These are phyloP conservation scores for Phytophthora nicotianae DNA, from an alignment of 352 stramenopile species.

Conservation along the genomic window DNA sequence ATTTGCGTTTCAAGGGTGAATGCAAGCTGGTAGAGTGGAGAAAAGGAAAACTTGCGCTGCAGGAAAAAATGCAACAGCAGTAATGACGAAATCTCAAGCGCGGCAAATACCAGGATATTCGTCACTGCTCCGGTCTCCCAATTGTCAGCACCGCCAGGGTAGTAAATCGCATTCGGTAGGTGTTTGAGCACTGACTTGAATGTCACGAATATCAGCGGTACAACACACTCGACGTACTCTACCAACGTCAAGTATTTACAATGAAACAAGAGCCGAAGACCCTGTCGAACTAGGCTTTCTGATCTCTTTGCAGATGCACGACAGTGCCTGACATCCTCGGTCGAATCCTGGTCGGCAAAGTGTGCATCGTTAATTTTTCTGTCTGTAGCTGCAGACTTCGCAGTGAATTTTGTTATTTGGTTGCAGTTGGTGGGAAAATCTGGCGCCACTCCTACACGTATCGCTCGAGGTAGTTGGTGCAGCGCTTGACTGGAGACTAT, in stretches of 20 bases:
- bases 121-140: neutral
- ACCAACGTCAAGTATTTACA: slow-evolving; percentile 32
- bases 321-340: neutral
- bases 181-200: slow-evolving; percentile 38
- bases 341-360: neutral
- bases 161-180: slow-evolving; percentile 38
- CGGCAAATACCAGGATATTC: slow-evolving; percentile 2
- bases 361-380: neutral
- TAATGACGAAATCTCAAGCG: neutral
- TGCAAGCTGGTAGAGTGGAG: slow-evolving; percentile 9
- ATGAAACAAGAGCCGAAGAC: slow-evolving; percentile 32
- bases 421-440: neutral
- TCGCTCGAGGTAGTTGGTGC: neutral
- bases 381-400: neutral
- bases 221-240: slow-evolving; percentile 41
- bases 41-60: slow-evolving; percentile 12
- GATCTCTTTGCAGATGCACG: neutral
- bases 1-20: slow-evolving; percentile 22
- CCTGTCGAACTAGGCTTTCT: slow-evolving; percentile 2
- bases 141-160: slow-evolving; percentile 4
- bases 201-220: slow-evolving; percentile 31
- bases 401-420: neutral
- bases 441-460: neutral
- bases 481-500: neutral
- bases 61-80: neutral